phyloP scores from a whole-genome alignment of 345 rosid genomes.

The Syzygium oleosum region DNA sequence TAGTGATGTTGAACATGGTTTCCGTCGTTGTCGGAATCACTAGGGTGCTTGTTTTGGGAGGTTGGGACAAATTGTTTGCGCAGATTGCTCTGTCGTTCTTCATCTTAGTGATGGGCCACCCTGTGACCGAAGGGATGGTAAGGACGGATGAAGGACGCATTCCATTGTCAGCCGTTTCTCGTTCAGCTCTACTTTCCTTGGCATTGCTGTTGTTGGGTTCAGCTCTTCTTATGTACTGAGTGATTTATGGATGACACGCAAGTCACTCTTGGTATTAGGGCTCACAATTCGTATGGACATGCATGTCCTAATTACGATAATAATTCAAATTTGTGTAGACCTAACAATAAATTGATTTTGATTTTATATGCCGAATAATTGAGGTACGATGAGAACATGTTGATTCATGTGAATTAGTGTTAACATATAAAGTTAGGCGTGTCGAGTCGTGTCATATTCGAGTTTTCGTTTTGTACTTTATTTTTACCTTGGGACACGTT shows the following conservation, averaged over 20 bases:
- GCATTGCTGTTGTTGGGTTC: background rate
- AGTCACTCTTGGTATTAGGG: background rate
- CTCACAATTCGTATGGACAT: background rate
- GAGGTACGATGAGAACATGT: background rate
- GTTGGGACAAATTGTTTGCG: conserved; percentile 4
- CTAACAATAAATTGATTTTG: background rate
- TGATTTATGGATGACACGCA: background rate
- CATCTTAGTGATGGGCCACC: conserved; percentile 17
- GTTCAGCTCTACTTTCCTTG: background rate
- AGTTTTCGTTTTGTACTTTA: background rate
- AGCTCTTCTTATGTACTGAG: background rate
- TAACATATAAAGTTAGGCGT: fast-evolving
- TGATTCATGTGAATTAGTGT: background rate
- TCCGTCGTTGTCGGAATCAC: background rate
- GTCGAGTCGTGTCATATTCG: fast-evolving
- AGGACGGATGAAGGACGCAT: conserved; percentile 37
- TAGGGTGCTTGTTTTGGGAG: background rate
- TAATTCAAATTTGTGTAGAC: background rate
- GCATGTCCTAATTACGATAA: background rate
- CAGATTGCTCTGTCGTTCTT: conserved; percentile 26
- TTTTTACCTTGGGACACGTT: fast-evolving
- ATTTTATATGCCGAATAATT: background rate
- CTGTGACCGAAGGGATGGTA: conserved; percentile 34
- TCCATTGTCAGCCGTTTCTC: conserved; percentile 1
- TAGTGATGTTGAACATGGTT: background rate